phyloP scores from a whole-genome alignment of 257 asterid species.

The Nicotiana tomentosiformis region DNA sequence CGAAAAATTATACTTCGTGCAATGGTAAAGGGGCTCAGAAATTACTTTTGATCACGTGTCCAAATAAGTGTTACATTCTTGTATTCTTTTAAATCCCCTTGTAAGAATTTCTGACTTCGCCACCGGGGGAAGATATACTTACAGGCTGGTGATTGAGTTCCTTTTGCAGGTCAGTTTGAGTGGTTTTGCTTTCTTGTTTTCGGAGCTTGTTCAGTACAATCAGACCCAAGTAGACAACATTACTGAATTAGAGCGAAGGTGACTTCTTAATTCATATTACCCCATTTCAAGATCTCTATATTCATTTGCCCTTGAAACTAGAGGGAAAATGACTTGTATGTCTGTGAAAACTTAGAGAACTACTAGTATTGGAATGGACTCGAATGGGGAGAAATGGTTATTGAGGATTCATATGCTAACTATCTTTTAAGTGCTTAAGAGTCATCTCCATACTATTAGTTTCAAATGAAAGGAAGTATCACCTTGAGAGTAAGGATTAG shows the following conservation, averaged over 20 bases:
- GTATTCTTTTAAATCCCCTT: not conserved
- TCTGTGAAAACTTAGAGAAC: not conserved
- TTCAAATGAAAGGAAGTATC: not conserved
- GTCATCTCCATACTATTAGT: not conserved
- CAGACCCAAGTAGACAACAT: conserved; percentile 89
- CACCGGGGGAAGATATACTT: not conserved
- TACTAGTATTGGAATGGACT: not conserved
- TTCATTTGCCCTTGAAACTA: not conserved
- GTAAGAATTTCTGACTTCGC: too few relatives aligned
- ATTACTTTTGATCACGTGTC: too few relatives aligned
- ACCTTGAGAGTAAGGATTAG: not conserved
- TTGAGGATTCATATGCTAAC: not conserved
- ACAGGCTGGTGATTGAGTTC: not conserved
- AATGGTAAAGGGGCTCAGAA: too few relatives aligned
- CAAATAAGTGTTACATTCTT: not conserved
- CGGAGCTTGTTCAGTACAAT: conserved; percentile 93
- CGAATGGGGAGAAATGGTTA: not conserved
- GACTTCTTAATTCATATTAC: conserved; percentile 4
- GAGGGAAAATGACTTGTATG: not conserved
- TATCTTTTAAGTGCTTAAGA: not conserved
- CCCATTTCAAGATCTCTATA: not conserved
- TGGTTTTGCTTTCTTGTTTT: conserved; percentile 82
- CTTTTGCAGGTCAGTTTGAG: conserved; percentile 71
- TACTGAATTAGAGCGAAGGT: conserved; percentile 73
- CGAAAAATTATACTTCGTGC: too few relatives aligned